Percentiles rank a stretch among this genome's conserved stretches.
Conservation (phyloP, 805 yeast species). For the Saccharomycopsis sp. region DNA sequence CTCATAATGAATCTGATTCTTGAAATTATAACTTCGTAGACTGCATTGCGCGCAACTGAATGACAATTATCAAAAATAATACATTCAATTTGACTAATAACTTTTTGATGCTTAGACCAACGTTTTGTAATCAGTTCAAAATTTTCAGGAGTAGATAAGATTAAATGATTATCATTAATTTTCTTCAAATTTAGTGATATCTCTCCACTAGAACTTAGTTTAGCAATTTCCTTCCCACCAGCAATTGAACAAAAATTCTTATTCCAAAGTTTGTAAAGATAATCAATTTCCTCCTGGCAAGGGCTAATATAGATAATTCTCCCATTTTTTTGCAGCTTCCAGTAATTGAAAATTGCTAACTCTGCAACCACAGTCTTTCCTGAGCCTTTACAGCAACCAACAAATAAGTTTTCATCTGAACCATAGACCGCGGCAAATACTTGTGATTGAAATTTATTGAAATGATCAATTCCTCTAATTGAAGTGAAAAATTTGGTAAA, state of each 20-base stretch:
- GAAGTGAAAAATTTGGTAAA: slow-evolving; percentile 36
- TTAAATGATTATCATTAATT: slow-evolving; percentile 54
- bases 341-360: slow-evolving; percentile 62
- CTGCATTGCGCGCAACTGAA: slow-evolving; percentile 53
- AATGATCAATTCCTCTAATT: slow-evolving; percentile 34
- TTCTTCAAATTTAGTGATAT: slow-evolving; percentile 44
- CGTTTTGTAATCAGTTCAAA: slow-evolving; percentile 68
- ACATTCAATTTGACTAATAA: slow-evolving; percentile 59
- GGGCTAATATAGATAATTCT: slow-evolving; percentile 71
- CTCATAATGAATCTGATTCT: slow-evolving; percentile 64
- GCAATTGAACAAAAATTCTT: slow-evolving; percentile 39
- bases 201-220: slow-evolving; percentile 47
- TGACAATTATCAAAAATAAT: slow-evolving; percentile 73
- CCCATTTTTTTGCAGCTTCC: slow-evolving; percentile 57
- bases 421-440: slow-evolving; percentile 53
- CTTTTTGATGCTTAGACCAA: slow-evolving; percentile 71
- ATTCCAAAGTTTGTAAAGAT: slow-evolving; percentile 44
- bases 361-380: slow-evolving; percentile 73
- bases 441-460: slow-evolving; percentile 74
- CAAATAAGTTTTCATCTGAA: slow-evolving; percentile 49
- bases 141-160: slow-evolving; percentile 73
- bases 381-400: slow-evolving; percentile 69
- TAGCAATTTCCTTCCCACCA: slow-evolving; percentile 51
- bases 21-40: slow-evolving; percentile 64
- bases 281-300: slow-evolving; percentile 47